Percentiles rank a stretch among this genome's conserved stretches.
Evolutionary conservation across 2,329 filamentous ascomycete species (phyloP).

Genomic region (Diplodia mutila): DNA sequence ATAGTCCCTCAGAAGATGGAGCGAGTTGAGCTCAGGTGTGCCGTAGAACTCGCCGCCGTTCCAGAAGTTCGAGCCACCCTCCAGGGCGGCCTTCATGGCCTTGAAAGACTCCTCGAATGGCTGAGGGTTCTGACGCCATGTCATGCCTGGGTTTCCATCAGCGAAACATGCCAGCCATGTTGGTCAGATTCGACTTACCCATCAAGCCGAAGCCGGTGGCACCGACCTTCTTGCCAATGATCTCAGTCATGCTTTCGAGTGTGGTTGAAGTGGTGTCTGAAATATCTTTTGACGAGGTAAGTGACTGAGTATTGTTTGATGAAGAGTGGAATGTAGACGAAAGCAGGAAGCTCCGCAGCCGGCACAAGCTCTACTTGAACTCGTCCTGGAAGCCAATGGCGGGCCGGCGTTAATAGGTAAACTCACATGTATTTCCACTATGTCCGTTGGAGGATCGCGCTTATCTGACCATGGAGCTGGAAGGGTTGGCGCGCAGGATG

Average conservation of each 20-base stretch:
- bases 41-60: constrained; percentile 57
- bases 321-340: not conserved
- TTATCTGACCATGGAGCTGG: not conserved
- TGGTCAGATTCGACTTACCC: constrained; percentile 37
- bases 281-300: not conserved
- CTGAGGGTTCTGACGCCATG: constrained; percentile 48
- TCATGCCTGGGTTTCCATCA: constrained; percentile 43
- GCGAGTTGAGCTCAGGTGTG: constrained; percentile 49
- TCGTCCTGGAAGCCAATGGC: not conserved
- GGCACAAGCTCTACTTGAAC: not conserved
- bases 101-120: constrained; percentile 46
- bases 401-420: not conserved
- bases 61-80: constrained; percentile 52
- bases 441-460: not conserved
- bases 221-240: constrained; percentile 45
- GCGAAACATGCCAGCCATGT: not conserved
- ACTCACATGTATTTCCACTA: constrained; percentile 3
- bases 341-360: not conserved
- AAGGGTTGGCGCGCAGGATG: not conserved
- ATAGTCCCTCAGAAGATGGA: constrained; percentile 55
- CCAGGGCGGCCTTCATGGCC: constrained; percentile 50
- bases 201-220: constrained; percentile 54
- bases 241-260: constrained; percentile 37
- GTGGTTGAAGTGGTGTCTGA: not conserved
- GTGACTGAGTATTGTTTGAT: not conserved